Conservation (phyloP, 305 asterid genomes). For the Ajuga reptans region DNA sequence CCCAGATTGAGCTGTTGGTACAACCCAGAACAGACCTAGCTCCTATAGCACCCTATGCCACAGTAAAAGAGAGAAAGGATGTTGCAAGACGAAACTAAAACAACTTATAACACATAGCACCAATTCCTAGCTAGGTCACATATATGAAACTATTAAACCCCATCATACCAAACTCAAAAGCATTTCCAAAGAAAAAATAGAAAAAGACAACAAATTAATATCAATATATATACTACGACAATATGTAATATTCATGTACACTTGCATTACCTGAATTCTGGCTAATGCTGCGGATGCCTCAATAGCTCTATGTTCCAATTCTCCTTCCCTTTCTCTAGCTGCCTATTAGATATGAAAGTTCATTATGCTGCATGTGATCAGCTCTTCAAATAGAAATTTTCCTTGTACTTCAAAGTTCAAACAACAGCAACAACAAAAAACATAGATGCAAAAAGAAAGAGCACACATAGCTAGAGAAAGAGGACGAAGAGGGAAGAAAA, state of each 20-base stretch:
- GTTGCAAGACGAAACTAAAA: too few relatives aligned
- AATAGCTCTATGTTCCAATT: constrained; percentile 86
- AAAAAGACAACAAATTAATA: constrained; percentile 2
- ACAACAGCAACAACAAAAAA: constrained; percentile 3
- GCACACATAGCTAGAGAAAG: background rate
- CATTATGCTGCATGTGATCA: constrained; percentile 22
- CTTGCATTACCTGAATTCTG: constrained; percentile 69
- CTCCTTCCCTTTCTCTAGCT: constrained; percentile 97
- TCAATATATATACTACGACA: background rate
- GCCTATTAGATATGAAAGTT: constrained; percentile 48
- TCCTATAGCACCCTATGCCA: too few relatives aligned
- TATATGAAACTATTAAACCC: too few relatives aligned
- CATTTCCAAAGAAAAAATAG: background rate
- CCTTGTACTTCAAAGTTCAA: background rate
- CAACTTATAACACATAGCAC: too few relatives aligned
- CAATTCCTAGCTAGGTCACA: too few relatives aligned
- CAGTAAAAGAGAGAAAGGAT: too few relatives aligned
- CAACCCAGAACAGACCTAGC: too few relatives aligned
- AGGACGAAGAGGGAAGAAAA: background rate
- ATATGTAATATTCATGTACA: background rate
- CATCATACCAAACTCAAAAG: background rate
- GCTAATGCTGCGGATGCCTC: constrained; percentile 95
- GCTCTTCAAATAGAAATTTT: constrained; percentile 13
- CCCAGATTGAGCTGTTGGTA: too few relatives aligned
- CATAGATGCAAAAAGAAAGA: constrained; percentile 6